A percentile compares a stretch with the other conserved stretches of the same genome.
Evolutionary conservation across 208 protist genomes (phyloP).

Genomic region (Porcisia hertigi): DNA sequence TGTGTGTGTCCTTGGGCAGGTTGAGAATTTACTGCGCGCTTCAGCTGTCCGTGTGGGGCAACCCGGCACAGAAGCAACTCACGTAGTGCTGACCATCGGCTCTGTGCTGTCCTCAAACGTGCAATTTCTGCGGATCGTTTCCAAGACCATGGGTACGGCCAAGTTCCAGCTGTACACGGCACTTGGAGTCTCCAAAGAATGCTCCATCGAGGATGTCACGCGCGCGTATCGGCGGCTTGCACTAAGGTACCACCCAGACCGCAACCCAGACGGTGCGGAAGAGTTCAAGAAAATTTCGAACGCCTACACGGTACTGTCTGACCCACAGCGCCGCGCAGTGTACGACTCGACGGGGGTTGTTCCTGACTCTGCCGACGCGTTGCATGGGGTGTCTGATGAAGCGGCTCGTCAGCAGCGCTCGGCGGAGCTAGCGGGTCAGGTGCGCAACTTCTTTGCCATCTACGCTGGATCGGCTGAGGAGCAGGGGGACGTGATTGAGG

Average conservation of each 20-base stretch:
- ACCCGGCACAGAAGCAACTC: background rate
- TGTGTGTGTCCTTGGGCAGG: background rate
- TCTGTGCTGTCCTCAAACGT: background rate
- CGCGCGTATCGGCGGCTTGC: slow-evolving; percentile 78
- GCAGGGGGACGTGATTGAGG: slow-evolving; percentile 46
- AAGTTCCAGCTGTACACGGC: slow-evolving; percentile 55
- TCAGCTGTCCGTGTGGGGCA: background rate
- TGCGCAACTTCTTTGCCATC: slow-evolving; percentile 67
- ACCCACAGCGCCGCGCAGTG: slow-evolving; percentile 92
- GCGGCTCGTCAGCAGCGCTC: slow-evolving; percentile 59
- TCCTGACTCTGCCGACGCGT: slow-evolving; percentile 14
- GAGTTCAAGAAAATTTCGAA: slow-evolving; percentile 91
- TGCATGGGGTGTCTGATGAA: slow-evolving; percentile 3
- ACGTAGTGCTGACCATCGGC: background rate
- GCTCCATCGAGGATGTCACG: slow-evolving; percentile 47
- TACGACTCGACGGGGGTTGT: slow-evolving; percentile 94
- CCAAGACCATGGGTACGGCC: slow-evolving; percentile 7
- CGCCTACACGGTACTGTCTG: slow-evolving; percentile 97
- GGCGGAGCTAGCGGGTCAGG: slow-evolving; percentile 60
- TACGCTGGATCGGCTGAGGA: slow-evolving; percentile 82
- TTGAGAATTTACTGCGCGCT: background rate
- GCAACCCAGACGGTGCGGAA: slow-evolving; percentile 79
- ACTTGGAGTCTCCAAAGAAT: slow-evolving; percentile 52
- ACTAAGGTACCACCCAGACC: slow-evolving; percentile 88
- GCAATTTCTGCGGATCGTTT: background rate